Evolutionary conservation across 2,329 filamentous ascomycete species (phyloP).

Genomic region (Phoma sp.): DNA sequence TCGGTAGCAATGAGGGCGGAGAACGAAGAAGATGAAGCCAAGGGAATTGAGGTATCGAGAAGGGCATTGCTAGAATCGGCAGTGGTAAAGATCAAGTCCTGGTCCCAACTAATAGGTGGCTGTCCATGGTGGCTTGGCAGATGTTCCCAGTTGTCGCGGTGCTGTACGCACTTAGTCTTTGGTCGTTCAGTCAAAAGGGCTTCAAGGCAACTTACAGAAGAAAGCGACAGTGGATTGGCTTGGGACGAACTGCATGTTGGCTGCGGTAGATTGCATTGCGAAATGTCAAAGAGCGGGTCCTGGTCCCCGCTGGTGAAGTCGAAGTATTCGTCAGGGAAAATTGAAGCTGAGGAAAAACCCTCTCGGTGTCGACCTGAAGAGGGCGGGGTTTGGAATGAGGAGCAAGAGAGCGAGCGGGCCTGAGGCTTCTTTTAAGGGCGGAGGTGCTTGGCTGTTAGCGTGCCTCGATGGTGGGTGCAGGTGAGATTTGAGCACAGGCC

Average conservation of each 20-base stretch:
- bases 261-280: conserved; percentile 37
- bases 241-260: conserved; percentile 31
- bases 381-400: conserved; percentile 37
- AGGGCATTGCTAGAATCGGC: conserved; percentile 27
- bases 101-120: conserved; percentile 38
- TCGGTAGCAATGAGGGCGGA: conserved; percentile 25
- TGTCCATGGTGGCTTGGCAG: conserved; percentile 34
- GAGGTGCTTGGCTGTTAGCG: conserved; percentile 2
- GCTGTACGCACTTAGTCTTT: conserved; percentile 10
- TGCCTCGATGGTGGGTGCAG: not conserved
- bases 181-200: not conserved
- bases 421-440: conserved; percentile 25
- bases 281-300: conserved; percentile 43
- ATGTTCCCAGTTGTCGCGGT: conserved; percentile 29
- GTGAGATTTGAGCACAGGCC: conserved; percentile 6
- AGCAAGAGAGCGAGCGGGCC: conserved; percentile 25
- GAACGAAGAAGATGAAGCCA: conserved; percentile 33
- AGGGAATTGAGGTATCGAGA: conserved; percentile 28
- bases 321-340: conserved; percentile 47
- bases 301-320: conserved; percentile 45
- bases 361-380: conserved; percentile 42
- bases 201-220: conserved; percentile 22
- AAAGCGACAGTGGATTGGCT: conserved; percentile 27
- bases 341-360: conserved; percentile 42
- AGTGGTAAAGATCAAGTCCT: conserved; percentile 33